Base-by-base conservation (phyloP, 192 early-diverging fungal species). In the Dispira simplex region DNA sequence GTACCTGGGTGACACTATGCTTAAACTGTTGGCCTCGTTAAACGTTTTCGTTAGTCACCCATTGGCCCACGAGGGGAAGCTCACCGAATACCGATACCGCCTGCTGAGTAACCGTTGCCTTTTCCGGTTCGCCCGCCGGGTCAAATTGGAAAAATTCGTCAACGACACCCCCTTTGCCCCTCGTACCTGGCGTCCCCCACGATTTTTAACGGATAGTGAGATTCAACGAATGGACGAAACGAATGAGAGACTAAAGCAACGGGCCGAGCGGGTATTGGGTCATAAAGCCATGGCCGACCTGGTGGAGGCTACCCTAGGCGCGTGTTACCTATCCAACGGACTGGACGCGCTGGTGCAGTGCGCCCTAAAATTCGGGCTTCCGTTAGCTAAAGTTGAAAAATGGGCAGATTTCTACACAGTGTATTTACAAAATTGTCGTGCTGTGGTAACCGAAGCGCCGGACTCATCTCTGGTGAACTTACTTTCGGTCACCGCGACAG, bases 1-100 rank as follows among this genome's bases (percentile, higher is more conserved):
- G 74, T 84, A 86, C 8, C 74, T 95, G 16, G 94, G 94, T 10
- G 93, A 97, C 66, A 84, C 92, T 25, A 86, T 91, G 46, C 75
- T 97, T 23, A 97, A 97, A 67, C 79, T 87, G 55, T 71, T 85
- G 1, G 72, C 80, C 3, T 85, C 85, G 0, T 75, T 88, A 26
- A 81, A 85, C 64, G 71, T 93, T 43, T 97, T 87, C 70, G 87
- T 87, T 46, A 65, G 77, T 21, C 79, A 85, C 57, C 91, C 91
- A 0, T 70, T 75, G 20, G 79, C 75, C 21, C 77, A 91, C 65
- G 94, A 97, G 71, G 90, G 91, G 0, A 79, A 84, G 58, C 71
- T 97, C 16, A 87, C 88, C n/a, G 70, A 66, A 21, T 77, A 75
- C 10, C 85, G 94, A 57, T 80, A 80, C 21, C 66, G 68, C 1